Conservation (phyloP, 78 protist species). For the Emiliania huxleyi region DNA sequence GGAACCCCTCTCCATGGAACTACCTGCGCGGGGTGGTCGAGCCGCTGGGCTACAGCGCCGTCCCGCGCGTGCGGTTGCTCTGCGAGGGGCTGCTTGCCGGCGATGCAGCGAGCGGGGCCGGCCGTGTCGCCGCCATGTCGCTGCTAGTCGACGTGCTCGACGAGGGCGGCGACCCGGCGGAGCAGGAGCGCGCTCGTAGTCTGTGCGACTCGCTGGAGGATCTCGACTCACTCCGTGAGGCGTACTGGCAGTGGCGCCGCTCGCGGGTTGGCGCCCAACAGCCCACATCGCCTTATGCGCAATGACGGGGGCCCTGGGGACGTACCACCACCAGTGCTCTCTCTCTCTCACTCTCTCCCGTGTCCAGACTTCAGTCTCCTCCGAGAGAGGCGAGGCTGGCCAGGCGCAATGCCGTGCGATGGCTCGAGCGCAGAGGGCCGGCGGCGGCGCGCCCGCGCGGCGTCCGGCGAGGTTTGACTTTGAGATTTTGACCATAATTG, state of each 20-base stretch:
- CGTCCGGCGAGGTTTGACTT: too few relatives aligned
- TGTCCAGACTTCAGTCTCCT: too few relatives aligned
- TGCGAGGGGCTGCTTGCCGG: background rate
- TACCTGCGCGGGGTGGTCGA: background rate
- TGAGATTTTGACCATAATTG: too few relatives aligned
- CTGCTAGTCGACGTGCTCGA: background rate
- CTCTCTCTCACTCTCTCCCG: too few relatives aligned
- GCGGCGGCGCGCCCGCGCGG: too few relatives aligned
- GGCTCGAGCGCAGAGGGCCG: too few relatives aligned
- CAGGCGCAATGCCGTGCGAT: too few relatives aligned
- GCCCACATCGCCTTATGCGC: too few relatives aligned
- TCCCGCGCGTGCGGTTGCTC: background rate
- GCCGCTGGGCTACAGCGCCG: background rate
- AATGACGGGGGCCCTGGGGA: too few relatives aligned
- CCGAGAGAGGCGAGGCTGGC: too few relatives aligned
- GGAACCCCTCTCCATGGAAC: background rate
- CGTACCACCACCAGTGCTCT: too few relatives aligned
- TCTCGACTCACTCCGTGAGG: background rate
- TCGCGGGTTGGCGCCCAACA: background rate
- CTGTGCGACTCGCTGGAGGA: background rate
- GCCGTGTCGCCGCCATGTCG: background rate
- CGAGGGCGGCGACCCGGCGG: background rate
- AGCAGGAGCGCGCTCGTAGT: background rate
- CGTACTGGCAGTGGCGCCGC: background rate
- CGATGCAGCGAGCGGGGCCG: background rate